Conservation (phyloP, 495 filamentous ascomycete genomes). For the Penicillium diatomitis region DNA sequence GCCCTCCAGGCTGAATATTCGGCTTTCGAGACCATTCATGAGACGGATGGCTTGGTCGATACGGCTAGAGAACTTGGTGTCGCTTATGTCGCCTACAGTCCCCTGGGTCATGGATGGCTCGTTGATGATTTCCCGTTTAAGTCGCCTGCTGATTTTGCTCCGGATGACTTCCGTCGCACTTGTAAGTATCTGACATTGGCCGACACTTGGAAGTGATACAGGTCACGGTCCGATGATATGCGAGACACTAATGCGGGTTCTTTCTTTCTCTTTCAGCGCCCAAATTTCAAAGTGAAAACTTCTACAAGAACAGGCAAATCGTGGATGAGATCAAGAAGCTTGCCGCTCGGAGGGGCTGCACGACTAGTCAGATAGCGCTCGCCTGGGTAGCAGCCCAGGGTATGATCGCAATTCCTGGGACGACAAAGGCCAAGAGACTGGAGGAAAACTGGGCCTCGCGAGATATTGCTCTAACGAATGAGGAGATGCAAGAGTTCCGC, state of each 20-base stretch:
- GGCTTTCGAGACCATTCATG: slow-evolving; percentile 40
- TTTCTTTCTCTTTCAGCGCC: slow-evolving; percentile 17
- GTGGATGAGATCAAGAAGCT: slow-evolving; percentile 37
- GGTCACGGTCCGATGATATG: not conserved
- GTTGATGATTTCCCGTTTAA: slow-evolving; percentile 36
- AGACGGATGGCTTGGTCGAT: slow-evolving; percentile 32
- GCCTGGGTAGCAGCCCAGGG: slow-evolving; percentile 41
- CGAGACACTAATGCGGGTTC: not conserved
- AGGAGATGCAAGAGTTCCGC: slow-evolving; percentile 29
- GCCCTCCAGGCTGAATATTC: slow-evolving; percentile 45
- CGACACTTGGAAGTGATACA: too few species aligned
- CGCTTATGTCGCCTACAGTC: slow-evolving; percentile 37
- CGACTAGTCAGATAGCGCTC: slow-evolving; percentile 32
- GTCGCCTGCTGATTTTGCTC: slow-evolving; percentile 35
- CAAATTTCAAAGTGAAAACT: slow-evolving; percentile 44
- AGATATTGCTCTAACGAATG: slow-evolving; percentile 26
- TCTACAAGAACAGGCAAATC: slow-evolving; percentile 38
- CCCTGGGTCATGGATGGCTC: slow-evolving; percentile 38
- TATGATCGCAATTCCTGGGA: slow-evolving; percentile 39
- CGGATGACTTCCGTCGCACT: slow-evolving; percentile 32
- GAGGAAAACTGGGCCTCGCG: slow-evolving; percentile 36
- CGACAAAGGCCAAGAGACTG: slow-evolving; percentile 34
- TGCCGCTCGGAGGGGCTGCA: slow-evolving; percentile 28
- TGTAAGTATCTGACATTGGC: slow-evolving; percentile 9
- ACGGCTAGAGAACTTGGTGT: slow-evolving; percentile 32